Conservation (phyloP, 352 stramenopile genomes). For the Phytophthora syringae region DNA sequence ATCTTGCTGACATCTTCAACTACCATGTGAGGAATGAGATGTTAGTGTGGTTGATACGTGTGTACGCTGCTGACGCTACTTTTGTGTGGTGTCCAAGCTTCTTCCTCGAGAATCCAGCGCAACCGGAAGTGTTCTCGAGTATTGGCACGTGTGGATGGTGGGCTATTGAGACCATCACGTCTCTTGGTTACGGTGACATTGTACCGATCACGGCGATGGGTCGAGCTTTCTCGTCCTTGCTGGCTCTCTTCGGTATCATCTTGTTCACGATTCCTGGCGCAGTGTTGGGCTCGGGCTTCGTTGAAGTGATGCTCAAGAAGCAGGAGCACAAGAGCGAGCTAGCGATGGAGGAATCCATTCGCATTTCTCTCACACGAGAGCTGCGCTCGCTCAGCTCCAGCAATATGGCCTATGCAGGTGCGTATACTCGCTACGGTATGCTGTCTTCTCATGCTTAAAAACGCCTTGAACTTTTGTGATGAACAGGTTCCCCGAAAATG, state of each 20-base stretch:
- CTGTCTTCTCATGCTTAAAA: neutral
- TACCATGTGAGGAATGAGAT: constrained; percentile 68
- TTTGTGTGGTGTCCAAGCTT: constrained; percentile 43
- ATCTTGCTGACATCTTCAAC: constrained; percentile 83
- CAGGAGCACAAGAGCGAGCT: constrained; percentile 56
- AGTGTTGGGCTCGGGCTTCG: constrained; percentile 81
- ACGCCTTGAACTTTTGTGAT: neutral
- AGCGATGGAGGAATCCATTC: constrained; percentile 59
- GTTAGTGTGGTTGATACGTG: neutral
- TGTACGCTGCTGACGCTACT: neutral
- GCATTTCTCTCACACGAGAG: constrained; percentile 56
- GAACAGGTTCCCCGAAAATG: constrained; percentile 31
- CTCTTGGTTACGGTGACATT: constrained; percentile 88
- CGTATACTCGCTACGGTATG: too few relatives aligned
- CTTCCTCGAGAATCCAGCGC: constrained; percentile 77
- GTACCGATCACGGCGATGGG: constrained; percentile 72
- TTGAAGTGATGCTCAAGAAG: constrained; percentile 89
- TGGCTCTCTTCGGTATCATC: constrained; percentile 88
- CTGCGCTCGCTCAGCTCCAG: constrained; percentile 56
- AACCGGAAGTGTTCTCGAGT: constrained; percentile 81
- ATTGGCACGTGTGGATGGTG: constrained; percentile 81
- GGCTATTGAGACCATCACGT: constrained; percentile 86
- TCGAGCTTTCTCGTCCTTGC: constrained; percentile 73
- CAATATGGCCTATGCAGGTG: constrained; percentile 40
- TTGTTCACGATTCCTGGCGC: constrained; percentile 85